Evolutionary conservation across 2,329 filamentous ascomycete genomes (phyloP).

Genomic region (Fusarium citri): DNA sequence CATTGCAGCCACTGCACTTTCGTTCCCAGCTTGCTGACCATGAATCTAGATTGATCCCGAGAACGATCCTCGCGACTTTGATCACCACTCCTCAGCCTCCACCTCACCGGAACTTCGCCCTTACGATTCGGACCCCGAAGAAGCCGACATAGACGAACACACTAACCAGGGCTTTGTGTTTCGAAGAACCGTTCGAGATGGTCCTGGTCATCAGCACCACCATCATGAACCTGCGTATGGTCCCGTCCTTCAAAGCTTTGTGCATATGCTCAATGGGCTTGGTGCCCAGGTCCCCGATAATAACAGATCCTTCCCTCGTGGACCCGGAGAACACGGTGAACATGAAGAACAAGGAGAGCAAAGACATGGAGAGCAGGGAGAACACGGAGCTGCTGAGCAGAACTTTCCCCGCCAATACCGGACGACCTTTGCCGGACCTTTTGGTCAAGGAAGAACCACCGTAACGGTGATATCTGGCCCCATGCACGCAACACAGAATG

Average conservation of each 20-base stretch:
- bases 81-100: constrained; percentile 46
- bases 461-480: constrained; percentile 62
- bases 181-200: constrained; percentile 51
- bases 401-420: constrained; percentile 50
- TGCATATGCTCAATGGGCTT: constrained; percentile 58
- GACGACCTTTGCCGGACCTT: constrained; percentile 53
- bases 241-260: constrained; percentile 57
- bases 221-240: constrained; percentile 49
- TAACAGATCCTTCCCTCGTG: constrained; percentile 28
- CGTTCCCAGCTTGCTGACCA: constrained; percentile 25
- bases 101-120: constrained; percentile 48
- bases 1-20: not conserved
- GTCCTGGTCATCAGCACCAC: constrained; percentile 42
- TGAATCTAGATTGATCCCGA: constrained; percentile 61
- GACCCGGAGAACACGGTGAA: constrained; percentile 9
- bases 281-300: constrained; percentile 35
- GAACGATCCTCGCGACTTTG: constrained; percentile 70
- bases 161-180: constrained; percentile 57
- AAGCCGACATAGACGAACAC: constrained; percentile 68
- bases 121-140: constrained; percentile 66
- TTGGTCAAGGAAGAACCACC: constrained; percentile 58
- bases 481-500: constrained; percentile 34
- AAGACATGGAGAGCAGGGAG: not conserved
- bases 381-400: constrained; percentile 6
- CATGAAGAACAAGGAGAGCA: constrained; percentile 7